phyloP scores from a whole-genome alignment of 2,329 filamentous ascomycete genomes.

The Cladosporium halotolerans region DNA sequence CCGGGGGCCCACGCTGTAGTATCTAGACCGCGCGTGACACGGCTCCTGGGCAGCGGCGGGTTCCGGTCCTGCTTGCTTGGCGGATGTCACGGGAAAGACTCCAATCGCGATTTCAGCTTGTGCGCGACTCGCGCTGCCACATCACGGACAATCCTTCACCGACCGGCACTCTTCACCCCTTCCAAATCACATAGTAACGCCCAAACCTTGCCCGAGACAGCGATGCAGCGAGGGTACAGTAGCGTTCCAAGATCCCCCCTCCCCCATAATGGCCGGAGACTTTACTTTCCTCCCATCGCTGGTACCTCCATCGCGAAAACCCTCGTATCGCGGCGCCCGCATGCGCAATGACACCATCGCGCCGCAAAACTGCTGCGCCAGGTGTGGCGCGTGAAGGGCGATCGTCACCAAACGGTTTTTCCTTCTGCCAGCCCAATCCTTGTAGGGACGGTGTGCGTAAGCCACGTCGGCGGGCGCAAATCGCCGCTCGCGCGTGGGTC shows the following conservation, averaged over 20 bases:
- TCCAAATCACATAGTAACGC: not conserved
- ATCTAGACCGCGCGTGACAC: conserved; percentile 2
- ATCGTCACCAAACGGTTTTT: too few relatives aligned
- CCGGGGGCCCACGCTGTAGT: not conserved
- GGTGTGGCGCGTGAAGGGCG: too few relatives aligned
- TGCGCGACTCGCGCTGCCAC: not conserved
- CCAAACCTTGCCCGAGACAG: conserved; percentile 3
- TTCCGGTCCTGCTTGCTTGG: not conserved
- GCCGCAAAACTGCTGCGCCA: too few relatives aligned
- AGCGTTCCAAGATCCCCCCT: conserved; percentile 3
- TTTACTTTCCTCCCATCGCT: not conserved
- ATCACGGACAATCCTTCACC: too few relatives aligned
- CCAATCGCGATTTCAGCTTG: not conserved
- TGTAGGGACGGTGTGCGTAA: too few relatives aligned
- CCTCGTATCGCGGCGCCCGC: not conserved
- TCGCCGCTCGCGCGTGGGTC: too few relatives aligned
- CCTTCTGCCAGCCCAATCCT: too few relatives aligned
- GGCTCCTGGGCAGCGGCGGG: not conserved
- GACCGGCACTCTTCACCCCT: too few relatives aligned
- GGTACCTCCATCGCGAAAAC: too few relatives aligned
- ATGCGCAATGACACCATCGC: too few relatives aligned
- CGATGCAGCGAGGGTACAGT: conserved; percentile 1
- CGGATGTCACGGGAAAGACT: not conserved
- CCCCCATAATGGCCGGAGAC: not conserved
- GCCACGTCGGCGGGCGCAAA: too few relatives aligned